Evolutionary conservation across 2,329 filamentous ascomycete genomes (phyloP), one percentile per base, ranked within the genome.

Genomic region (Thyridium curvatum): DNA sequence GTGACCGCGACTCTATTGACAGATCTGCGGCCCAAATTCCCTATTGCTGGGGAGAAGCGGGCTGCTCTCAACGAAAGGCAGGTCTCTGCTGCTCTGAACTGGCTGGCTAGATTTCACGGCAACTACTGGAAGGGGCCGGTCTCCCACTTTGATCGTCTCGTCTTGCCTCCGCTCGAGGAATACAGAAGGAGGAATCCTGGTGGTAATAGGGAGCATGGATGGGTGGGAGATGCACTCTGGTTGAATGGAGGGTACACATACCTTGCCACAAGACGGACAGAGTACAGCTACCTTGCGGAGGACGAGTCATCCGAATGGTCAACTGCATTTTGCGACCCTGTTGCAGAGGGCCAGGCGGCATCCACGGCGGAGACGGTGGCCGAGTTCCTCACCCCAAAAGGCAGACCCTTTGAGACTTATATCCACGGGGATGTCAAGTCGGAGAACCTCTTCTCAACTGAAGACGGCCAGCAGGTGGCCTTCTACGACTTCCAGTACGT

Each of bases 401-500:
- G 65, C 8, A 54, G 66, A 12, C 40, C 59, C 0, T 62, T 66
- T 2, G 67, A 82, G 45, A 79, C 79, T 0, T 66, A 77, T 13
- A 74, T 85, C 8, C 81, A 85, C 48, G 81, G 81, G 8, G 81
- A 85, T 41, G 79, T 84, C 37, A 85, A 85, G 54, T 80, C 75
- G 0, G 79, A 84, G 47, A 85, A 85, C 42, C 65, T 84, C 7
- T 83, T 83, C 49, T 76, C 74, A 1, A 77, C 62, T 0, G 41
- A 50, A 0, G 46, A 53, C 0, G 77, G 74, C 1, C 56, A 71
- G 2, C 42, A 60, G 4, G 77, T 79, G 2, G 79, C 76, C 1
- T 80, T 85, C 45, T 84, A 79, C 49, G 82, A 85, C 52, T 85
- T 85, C 40, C 81, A 85, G 47, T 85, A 85, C 46, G 70, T 74